phyloP scores from a whole-genome alignment of 2,329 filamentous ascomycete genomes.

The Leptographium galeiforme region DNA sequence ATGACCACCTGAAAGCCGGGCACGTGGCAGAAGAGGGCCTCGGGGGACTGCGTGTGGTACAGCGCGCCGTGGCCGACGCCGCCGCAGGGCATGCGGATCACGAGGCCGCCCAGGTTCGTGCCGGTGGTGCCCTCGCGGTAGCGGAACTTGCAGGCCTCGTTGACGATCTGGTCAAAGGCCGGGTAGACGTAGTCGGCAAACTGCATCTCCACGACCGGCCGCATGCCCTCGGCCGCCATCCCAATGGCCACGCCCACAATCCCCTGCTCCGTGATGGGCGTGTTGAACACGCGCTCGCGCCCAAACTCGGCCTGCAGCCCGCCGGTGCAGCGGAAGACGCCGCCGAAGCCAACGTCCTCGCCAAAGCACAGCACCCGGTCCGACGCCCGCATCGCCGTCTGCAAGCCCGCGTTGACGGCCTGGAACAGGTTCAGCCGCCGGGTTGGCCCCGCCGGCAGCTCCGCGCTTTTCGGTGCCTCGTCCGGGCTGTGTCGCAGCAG shows the following conservation, averaged over 20 bases:
- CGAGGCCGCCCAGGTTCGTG: slow-evolving; percentile 59
- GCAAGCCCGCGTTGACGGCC: slow-evolving; percentile 80
- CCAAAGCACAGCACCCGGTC: slow-evolving; percentile 85
- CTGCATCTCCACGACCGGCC: slow-evolving; percentile 85
- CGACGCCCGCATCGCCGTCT: slow-evolving; percentile 68
- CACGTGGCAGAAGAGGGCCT: slow-evolving; percentile 76
- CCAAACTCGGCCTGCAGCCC: slow-evolving; percentile 81
- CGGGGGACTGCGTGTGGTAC: slow-evolving; percentile 82
- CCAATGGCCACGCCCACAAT: slow-evolving; percentile 91
- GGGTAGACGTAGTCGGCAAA: slow-evolving; percentile 92
- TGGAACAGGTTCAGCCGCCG: slow-evolving; percentile 90
- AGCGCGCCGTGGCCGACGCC: slow-evolving; percentile 80
- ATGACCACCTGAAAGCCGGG: slow-evolving; percentile 77
- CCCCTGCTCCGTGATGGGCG: slow-evolving; percentile 84
- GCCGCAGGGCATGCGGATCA: slow-evolving; percentile 81
- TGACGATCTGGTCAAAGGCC: slow-evolving; percentile 87
- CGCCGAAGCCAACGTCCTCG: slow-evolving; percentile 93
- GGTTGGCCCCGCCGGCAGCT: slow-evolving; percentile 25
- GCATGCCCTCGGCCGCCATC: slow-evolving; percentile 79
- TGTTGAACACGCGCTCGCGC: slow-evolving; percentile 86
- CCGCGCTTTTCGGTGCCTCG: too few species aligned
- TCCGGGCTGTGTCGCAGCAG: too few species aligned
- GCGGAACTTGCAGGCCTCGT: slow-evolving; percentile 79
- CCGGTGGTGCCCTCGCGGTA: slow-evolving; percentile 54
- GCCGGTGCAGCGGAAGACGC: slow-evolving; percentile 91